phyloP scores from a whole-genome alignment of 2,329 filamentous ascomycete genomes.

The Penicillium sp. region DNA sequence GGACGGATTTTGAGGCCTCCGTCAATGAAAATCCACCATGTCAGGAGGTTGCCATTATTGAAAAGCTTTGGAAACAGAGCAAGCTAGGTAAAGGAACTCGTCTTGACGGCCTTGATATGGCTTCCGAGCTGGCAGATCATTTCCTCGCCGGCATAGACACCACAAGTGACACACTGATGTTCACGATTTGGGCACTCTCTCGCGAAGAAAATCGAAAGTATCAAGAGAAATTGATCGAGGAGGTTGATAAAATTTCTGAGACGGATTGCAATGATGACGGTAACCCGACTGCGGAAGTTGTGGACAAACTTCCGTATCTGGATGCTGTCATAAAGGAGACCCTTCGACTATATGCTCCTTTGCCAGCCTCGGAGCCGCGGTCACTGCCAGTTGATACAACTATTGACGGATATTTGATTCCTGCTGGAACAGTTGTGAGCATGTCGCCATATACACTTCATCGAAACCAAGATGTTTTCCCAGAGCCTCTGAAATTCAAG shows the following conservation, averaged over 20 bases:
- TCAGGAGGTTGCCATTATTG: neutral
- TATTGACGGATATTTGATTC: conserved; percentile 45
- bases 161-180: conserved; percentile 60
- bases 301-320: conserved; percentile 52
- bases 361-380: conserved; percentile 58
- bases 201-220: conserved; percentile 48
- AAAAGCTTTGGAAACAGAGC: conserved; percentile 46
- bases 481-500: conserved; percentile 35
- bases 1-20: conserved; percentile 38
- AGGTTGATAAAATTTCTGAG: conserved; percentile 44
- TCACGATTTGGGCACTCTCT: conserved; percentile 58
- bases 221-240: conserved; percentile 55
- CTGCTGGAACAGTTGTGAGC: conserved; percentile 41
- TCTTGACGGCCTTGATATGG: conserved; percentile 55
- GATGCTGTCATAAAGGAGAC: conserved; percentile 60
- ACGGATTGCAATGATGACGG: conserved; percentile 26
- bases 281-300: conserved; percentile 45
- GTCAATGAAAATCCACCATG: conserved; percentile 30
- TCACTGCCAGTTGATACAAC: conserved; percentile 36
- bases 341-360: conserved; percentile 55
- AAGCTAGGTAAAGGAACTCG: conserved; percentile 31
- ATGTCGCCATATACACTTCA: conserved; percentile 44
- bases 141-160: conserved; percentile 61
- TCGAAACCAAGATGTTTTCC: conserved; percentile 42
- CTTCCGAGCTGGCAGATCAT: conserved; percentile 61